phyloP scores from a whole-genome alignment of 192 early-diverging fungal species.

The Coemansia sp. region DNA sequence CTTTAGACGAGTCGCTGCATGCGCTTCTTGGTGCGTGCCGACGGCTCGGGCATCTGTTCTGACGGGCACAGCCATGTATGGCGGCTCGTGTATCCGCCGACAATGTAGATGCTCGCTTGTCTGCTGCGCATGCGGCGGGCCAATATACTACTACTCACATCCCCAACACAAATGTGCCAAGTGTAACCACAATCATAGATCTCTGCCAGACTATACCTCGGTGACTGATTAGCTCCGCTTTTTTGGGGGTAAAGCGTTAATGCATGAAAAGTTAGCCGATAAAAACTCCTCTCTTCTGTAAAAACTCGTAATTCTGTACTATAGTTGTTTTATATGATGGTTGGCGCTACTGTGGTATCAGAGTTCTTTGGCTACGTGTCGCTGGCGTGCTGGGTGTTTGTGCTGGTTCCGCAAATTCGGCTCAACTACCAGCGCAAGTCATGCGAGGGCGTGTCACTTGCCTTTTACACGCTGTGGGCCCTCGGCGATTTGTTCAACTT shows the following conservation, averaged over 20 bases:
- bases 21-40: slow-evolving; percentile 24
- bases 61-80: slow-evolving; percentile 24
- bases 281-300: background rate
- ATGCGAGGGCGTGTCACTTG: slow-evolving; percentile 68
- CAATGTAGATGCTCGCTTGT: slow-evolving; percentile 18
- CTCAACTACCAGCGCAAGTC: slow-evolving; percentile 74
- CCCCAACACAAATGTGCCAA: slow-evolving; percentile 26
- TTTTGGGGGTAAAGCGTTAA: background rate
- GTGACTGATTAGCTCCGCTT: background rate
- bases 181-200: slow-evolving; percentile 19
- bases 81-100: slow-evolving; percentile 20
- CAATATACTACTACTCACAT: slow-evolving; percentile 28
- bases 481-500: slow-evolving; percentile 74
- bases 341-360: slow-evolving; percentile 11
- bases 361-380: slow-evolving; percentile 60
- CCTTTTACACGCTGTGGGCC: slow-evolving; percentile 73
- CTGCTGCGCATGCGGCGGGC: slow-evolving; percentile 28
- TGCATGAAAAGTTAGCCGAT: background rate
- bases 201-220: background rate
- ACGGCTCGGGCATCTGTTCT: slow-evolving; percentile 32
- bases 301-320: background rate
- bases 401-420: slow-evolving; percentile 74
- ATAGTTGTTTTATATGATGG: slow-evolving; percentile 1
- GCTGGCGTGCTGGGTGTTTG: slow-evolving; percentile 75
- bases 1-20: background rate